These are phyloP conservation scores for Pseudocercospora fuligena DNA, from an alignment of 2,329 filamentous ascomycete species.

Conservation along the genomic window DNA sequence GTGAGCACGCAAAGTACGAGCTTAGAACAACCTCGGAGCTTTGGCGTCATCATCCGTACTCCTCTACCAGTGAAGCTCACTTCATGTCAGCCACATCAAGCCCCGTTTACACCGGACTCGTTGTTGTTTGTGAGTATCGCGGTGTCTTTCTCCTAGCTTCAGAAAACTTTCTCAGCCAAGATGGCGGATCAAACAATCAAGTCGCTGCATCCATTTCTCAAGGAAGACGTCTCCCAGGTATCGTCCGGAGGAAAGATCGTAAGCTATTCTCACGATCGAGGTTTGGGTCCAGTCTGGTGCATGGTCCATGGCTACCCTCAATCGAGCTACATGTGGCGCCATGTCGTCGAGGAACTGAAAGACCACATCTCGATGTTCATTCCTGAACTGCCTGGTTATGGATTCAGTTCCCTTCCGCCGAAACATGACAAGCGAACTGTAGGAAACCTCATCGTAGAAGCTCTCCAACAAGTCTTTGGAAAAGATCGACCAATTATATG, in stretches of 20 bases:
- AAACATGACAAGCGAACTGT: slow-evolving; percentile 47
- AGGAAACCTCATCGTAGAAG: slow-evolving; percentile 50
- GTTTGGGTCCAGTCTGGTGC: slow-evolving; percentile 45
- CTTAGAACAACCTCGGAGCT: neutral
- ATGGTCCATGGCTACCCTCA: slow-evolving; percentile 56
- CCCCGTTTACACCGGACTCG: neutral
- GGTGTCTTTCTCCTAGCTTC: neutral
- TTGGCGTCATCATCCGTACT: neutral
- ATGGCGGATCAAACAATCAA: slow-evolving; percentile 37
- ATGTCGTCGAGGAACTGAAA: slow-evolving; percentile 46
- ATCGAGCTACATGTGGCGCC: slow-evolving; percentile 44
- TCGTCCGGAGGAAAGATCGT: slow-evolving; percentile 39
- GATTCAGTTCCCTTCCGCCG: slow-evolving; percentile 45
- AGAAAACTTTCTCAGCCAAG: neutral
- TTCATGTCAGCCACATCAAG: neutral
- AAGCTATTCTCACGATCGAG: slow-evolving; percentile 41
- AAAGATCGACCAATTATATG: slow-evolving; percentile 48
- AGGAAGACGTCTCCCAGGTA: slow-evolving; percentile 35
- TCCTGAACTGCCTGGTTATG: slow-evolving; percentile 56
- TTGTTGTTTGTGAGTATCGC: neutral
- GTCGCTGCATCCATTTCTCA: slow-evolving; percentile 37
- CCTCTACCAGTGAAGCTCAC: neutral
- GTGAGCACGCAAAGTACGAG: neutral
- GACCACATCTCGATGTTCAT: slow-evolving; percentile 51
- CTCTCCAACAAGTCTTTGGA: slow-evolving; percentile 43